Evolutionary conservation across 2,329 filamentous ascomycete genomes (phyloP), one percentile per base, ranked within the genome.

Genomic region (Cucurbitaria berberidis): DNA sequence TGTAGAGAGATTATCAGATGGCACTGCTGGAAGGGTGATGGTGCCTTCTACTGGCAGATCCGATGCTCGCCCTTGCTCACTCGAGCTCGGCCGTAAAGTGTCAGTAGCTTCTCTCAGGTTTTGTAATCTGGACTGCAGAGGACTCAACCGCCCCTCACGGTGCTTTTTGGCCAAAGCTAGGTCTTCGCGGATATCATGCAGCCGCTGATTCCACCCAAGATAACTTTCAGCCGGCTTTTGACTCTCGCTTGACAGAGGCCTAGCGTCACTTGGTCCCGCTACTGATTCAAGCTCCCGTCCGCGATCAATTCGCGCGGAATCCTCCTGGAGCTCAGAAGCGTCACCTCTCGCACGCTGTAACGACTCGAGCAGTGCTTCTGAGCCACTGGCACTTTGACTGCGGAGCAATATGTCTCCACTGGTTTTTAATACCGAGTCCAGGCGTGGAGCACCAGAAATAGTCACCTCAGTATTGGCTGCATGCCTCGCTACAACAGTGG

Each of bases 61-160:
- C n/a, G 13, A 19, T 16, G 30, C 30, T 4, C 13, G 8, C 30
- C 21, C 13, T 16, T 18, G 35, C n/a, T 16, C 29, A 32, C 7
- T 39, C 29, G 22, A 51, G 35, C 18, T 54, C 42, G 7, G 18
- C 29, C 19, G 32, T 48, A 41, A 40, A 41, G 24, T 39, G 46
- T 24, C 48, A 11, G 51, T 35, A 22, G 48, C 53, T 41, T 49
- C 42, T 29, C 47, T 51, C 11, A 59, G 44, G 19, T 35, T 50
- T 18, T 63, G 53, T 44, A 59, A 51, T 26, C 55, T 59, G 42
- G 15, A 34, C 45, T 60, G 49, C 1, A 60, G 19, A 22, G 44
- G 30, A 27, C 55, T 60, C 40, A 35, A 39, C 18, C 11, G 38
- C n/a, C 36, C 47, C 43, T 32, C 45, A 32, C 15, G 38, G 38